Percentiles rank a stretch among this genome's conserved stretches.
phyloP scores from a whole-genome alignment of 163 green algal species.

The Scenedesmus sp. region DNA sequence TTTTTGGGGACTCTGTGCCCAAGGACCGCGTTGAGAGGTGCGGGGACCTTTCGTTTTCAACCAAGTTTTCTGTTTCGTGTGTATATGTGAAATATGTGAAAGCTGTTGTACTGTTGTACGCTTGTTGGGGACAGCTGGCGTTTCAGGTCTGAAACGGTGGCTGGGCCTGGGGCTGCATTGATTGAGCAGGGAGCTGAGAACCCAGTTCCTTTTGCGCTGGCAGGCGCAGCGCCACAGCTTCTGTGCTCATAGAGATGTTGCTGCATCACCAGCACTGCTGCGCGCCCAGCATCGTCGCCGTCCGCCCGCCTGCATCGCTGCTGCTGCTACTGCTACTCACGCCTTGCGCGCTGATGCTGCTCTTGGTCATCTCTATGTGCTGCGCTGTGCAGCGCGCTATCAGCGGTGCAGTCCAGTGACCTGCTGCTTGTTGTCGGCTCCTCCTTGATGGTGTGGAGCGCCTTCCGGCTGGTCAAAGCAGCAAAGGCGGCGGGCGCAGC shows the following conservation, averaged over 20 bases:
- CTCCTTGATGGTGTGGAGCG: conserved; percentile 85
- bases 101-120: too few relatives aligned
- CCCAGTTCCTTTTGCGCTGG: too few relatives aligned
- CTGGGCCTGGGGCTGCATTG: too few relatives aligned
- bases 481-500: conserved; percentile 68
- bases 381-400: conserved; percentile 27
- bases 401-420: conserved; percentile 44
- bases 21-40: conserved; percentile 63
- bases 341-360: not conserved
- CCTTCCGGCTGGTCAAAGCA: conserved; percentile 85
- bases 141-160: too few relatives aligned
- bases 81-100: too few relatives aligned
- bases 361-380: not conserved
- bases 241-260: not conserved
- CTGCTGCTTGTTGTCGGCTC: conserved; percentile 84
- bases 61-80: too few relatives aligned
- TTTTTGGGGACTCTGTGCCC: conserved; percentile 76
- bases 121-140: too few relatives aligned
- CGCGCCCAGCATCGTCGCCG: too few relatives aligned
- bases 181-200: too few relatives aligned
- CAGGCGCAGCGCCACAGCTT: not conserved
- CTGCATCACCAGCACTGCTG: not conserved
- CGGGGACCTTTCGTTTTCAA: not conserved
- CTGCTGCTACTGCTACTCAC: not conserved
- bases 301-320: not conserved